phyloP scores from a whole-genome alignment of 1,284 basidiomycete genomes.

The Trichosporon ovoides region DNA sequence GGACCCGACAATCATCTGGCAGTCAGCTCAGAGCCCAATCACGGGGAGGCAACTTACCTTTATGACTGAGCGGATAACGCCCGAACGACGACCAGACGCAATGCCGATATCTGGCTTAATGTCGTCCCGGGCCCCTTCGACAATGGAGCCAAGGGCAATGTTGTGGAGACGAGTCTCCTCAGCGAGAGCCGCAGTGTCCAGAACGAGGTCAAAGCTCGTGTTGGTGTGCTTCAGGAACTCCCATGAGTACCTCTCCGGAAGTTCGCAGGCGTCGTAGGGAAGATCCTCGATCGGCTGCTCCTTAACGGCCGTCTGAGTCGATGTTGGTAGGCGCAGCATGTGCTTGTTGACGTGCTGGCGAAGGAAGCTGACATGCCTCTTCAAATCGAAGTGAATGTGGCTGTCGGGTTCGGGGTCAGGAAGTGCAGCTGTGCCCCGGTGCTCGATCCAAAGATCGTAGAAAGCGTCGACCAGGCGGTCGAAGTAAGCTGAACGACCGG shows the following conservation, averaged over 20 bases:
- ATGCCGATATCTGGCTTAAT: neutral
- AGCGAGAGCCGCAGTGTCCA: conserved; percentile 34
- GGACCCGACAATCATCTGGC: conserved; percentile 62
- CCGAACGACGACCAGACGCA: conserved; percentile 12
- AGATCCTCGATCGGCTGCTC: conserved; percentile 24
- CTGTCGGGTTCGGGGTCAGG: conserved; percentile 66
- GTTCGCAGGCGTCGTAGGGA: conserved; percentile 49
- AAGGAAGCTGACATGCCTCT: conserved; percentile 70
- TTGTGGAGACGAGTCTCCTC: conserved; percentile 64
- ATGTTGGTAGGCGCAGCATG: conserved; percentile 54
- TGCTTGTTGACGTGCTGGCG: conserved; percentile 76
- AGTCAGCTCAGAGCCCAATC: conserved; percentile 11
- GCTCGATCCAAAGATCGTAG: conserved; percentile 66
- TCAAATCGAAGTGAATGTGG: conserved; percentile 67
- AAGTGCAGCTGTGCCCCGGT: conserved; percentile 62
- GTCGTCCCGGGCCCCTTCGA: conserved; percentile 49
- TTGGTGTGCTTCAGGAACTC: conserved; percentile 48
- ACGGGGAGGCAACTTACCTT: conserved; percentile 55
- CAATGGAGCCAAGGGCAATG: conserved; percentile 56
- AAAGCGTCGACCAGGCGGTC: conserved; percentile 74
- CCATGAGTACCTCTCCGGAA: conserved; percentile 58
- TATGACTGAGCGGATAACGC: conserved; percentile 61
- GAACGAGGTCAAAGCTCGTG: conserved; percentile 57
- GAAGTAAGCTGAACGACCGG: conserved; percentile 68
- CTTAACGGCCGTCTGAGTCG: conserved; percentile 4